Evolutionary conservation across 2,329 filamentous ascomycete genomes (phyloP).

Genomic region (Fusarium sp.): DNA sequence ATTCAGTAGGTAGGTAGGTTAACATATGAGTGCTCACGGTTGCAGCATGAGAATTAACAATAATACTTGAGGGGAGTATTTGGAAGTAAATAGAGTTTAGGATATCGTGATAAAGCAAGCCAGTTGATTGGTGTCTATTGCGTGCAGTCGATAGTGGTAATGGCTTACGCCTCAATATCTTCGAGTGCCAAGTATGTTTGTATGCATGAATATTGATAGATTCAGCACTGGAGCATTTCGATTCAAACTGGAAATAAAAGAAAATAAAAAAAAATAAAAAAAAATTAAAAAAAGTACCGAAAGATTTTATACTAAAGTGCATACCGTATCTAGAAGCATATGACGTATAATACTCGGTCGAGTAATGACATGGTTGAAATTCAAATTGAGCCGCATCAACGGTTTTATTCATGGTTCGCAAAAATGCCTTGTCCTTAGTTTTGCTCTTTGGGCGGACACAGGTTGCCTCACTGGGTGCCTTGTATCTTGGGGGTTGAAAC

Average conservation of each 20-base stretch:
- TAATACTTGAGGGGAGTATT: background rate
- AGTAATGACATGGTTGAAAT: background rate
- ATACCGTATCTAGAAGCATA: background rate
- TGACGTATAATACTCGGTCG: background rate
- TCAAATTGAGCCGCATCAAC: conserved; percentile 32
- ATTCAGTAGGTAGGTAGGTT: too few species aligned
- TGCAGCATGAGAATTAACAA: background rate
- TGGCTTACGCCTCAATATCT: background rate
- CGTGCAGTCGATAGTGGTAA: background rate
- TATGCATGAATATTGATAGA: background rate
- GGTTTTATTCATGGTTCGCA: conserved; percentile 29
- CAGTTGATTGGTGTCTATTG: background rate
- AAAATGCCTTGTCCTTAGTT: conserved; percentile 6
- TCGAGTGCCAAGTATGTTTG: background rate
- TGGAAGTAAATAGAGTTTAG: background rate
- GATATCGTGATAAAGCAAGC: background rate
- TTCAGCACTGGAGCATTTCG: background rate
- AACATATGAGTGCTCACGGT: too few species aligned
- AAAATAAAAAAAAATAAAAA: background rate
- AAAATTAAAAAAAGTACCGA: too few species aligned
- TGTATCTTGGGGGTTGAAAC: conserved; percentile 37
- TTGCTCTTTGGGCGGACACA: conserved; percentile 24
- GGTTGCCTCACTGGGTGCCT: conserved; percentile 38
- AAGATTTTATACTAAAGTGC: background rate
- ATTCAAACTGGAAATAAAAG: background rate